A percentile compares a stretch with the other conserved stretches of the same genome.
Evolutionary conservation across 345 rosid genomes (phyloP).

Genomic region (Iberis pinnata): DNA sequence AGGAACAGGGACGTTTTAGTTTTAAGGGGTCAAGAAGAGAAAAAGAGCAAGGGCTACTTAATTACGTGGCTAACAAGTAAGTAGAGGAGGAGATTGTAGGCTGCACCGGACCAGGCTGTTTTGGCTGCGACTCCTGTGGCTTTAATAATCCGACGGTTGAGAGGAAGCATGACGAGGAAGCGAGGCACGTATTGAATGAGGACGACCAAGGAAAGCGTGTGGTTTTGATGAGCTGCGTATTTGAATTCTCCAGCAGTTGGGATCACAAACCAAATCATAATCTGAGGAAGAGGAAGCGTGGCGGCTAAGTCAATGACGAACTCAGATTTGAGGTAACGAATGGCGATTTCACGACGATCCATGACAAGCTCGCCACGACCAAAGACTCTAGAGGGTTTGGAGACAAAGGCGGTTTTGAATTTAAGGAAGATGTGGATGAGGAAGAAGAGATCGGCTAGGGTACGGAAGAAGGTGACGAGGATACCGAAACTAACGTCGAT

Average conservation of each 20-base stretch:
- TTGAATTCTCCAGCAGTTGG: conserved; percentile 42
- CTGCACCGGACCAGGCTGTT: conserved; percentile 91
- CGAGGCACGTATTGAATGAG: conserved; percentile 77
- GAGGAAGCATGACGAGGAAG: conserved; percentile 57
- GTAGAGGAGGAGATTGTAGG: conserved; percentile 65
- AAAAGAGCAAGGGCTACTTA: conserved; percentile 21
- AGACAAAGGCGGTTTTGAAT: conserved; percentile 64
- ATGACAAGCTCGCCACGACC: conserved; percentile 79
- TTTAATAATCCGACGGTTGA: conserved; percentile 65
- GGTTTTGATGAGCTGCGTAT: conserved; percentile 49
- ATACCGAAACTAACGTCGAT: conserved; percentile 42
- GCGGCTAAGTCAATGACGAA: conserved; percentile 60
- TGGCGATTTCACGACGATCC: conserved; percentile 57
- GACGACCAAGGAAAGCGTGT: conserved; percentile 64
- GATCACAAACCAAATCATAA: conserved; percentile 69
- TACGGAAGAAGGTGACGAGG: conserved; percentile 55
- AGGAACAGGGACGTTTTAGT: conserved; percentile 3
- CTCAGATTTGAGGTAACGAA: conserved; percentile 51
- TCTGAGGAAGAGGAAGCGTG: conserved; percentile 84
- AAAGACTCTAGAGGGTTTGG: conserved; percentile 62
- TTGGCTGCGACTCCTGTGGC: conserved; percentile 77
- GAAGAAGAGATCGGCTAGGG: conserved; percentile 56
- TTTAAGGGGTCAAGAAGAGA: background rate
- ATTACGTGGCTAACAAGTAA: conserved; percentile 77
- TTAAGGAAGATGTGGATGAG: conserved; percentile 57